Evolutionary conservation across 352 stramenopile species (phyloP).

Genomic region (Phytophthora rubi): DNA sequence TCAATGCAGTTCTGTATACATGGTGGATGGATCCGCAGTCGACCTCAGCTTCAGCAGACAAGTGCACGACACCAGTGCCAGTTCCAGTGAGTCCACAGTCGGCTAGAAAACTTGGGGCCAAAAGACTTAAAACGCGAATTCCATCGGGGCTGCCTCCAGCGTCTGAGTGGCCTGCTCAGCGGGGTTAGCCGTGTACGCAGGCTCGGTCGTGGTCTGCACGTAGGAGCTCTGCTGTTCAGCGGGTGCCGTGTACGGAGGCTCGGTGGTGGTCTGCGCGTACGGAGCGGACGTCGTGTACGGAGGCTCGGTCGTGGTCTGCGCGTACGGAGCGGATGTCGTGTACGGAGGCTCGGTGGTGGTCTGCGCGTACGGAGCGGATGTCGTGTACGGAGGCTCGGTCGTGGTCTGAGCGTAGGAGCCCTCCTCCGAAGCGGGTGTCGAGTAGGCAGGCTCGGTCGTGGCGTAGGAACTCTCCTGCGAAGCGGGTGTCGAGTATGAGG

Average conservation of each 20-base stretch:
- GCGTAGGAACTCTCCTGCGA: not conserved
- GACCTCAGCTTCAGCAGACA: not conserved
- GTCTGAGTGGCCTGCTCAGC: not conserved
- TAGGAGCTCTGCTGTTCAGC: not conserved
- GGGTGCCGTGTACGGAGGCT: slow-evolving; percentile 7
- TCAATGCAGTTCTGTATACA: slow-evolving; percentile 24
- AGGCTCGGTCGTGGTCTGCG: not conserved
- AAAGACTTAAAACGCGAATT: slow-evolving; percentile 13
- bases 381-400: slow-evolving; percentile 1
- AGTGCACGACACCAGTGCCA: not conserved
- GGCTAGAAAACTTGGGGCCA: not conserved
- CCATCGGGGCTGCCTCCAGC: not conserved
- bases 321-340: not conserved
- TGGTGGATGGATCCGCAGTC: slow-evolving; percentile 3
- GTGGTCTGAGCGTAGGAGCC: not conserved
- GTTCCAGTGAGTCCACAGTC: slow-evolving; percentile 1
- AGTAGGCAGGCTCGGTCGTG: slow-evolving; percentile 1
- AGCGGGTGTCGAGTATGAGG: not conserved
- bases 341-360: not conserved
- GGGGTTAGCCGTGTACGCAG: not conserved
- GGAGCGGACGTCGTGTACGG: not conserved
- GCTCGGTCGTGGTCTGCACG: not conserved
- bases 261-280: not conserved
- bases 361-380: not conserved
- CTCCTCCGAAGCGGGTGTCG: not conserved